A percentile compares a stretch with the other conserved stretches of the same genome.
These are phyloP conservation scores for Plasmodium falciparum DNA, from an alignment of 169 alveolate species.

Conservation along the genomic window DNA sequence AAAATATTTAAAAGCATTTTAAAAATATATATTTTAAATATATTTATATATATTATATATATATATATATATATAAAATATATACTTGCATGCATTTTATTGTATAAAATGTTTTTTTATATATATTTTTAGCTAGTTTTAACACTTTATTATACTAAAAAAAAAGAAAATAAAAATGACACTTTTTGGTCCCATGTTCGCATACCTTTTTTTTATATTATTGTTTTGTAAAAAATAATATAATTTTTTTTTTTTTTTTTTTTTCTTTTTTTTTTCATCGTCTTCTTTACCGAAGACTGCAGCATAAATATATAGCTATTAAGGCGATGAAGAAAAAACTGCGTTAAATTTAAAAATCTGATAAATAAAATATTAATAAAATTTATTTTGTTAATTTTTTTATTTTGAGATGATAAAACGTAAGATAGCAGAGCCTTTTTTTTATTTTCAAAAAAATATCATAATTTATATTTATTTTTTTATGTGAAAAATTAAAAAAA, in stretches of 20 bases:
- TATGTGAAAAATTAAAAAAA: neutral
- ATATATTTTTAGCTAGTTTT: neutral
- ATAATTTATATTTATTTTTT: slow-evolving; percentile 1
- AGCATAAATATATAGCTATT: slow-evolving; percentile 73
- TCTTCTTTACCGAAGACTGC: slow-evolving; percentile 79
- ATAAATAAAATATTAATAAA: slow-evolving; percentile 62
- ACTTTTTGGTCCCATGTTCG: slow-evolving; percentile 62
- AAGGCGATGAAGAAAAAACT: slow-evolving; percentile 76
- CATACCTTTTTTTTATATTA: slow-evolving; percentile 8
- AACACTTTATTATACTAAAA: slow-evolving; percentile 6
- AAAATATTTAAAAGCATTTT: too few species aligned
- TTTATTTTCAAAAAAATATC: slow-evolving; percentile 2
- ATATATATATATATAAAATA: too few species aligned
- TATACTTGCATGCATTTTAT: slow-evolving; percentile 4
- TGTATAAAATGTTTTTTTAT: neutral
- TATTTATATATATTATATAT: too few species aligned
- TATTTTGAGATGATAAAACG: slow-evolving; percentile 69
- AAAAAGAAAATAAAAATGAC: slow-evolving; percentile 27
- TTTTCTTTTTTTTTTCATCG: slow-evolving; percentile 41
- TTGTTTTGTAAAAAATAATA: slow-evolving; percentile 47
- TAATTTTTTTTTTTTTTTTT: slow-evolving; percentile 49
- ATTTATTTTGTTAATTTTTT: slow-evolving; percentile 54
- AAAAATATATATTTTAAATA: too few species aligned
- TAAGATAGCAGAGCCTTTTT: slow-evolving; percentile 75
- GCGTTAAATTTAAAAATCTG: slow-evolving; percentile 70